phyloP scores from a whole-genome alignment of 176 grass and related monocot genomes.

The Oryza rufipogon region DNA sequence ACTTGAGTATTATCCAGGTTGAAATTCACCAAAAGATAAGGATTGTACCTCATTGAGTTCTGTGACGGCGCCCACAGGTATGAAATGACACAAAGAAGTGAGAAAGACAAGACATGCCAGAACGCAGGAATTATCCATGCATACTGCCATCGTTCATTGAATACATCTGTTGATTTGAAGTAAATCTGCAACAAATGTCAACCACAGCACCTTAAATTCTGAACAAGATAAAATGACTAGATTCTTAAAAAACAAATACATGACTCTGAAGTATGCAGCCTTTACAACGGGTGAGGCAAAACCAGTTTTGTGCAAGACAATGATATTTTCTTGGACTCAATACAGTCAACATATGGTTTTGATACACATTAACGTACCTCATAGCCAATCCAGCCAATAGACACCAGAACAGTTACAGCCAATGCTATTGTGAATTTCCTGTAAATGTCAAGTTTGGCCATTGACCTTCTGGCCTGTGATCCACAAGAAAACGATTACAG shows the following conservation, averaged over 20 bases:
- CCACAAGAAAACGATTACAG: slow-evolving; percentile 8
- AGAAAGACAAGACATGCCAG: slow-evolving; percentile 95
- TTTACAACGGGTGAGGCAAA: slow-evolving; percentile 21
- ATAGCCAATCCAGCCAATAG: slow-evolving; percentile 88
- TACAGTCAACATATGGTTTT: slow-evolving; percentile 13
- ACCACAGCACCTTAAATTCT: not conserved
- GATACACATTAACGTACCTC: slow-evolving; percentile 65
- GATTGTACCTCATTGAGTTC: slow-evolving; percentile 79
- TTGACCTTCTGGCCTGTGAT: slow-evolving; percentile 78
- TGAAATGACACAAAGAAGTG: slow-evolving; percentile 91
- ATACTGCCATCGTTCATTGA: slow-evolving; percentile 91
- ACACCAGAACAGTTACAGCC: slow-evolving; percentile 76
- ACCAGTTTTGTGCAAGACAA: slow-evolving; percentile 10
- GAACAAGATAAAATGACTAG: slow-evolving; percentile 23
- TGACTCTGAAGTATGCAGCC: not conserved
- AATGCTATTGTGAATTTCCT: slow-evolving; percentile 95
- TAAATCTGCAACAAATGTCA: slow-evolving; percentile 71
- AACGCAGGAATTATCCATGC: slow-evolving; percentile 99
- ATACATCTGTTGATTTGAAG: slow-evolving; percentile 94
- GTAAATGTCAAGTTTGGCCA: slow-evolving; percentile 94
- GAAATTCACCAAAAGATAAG: slow-evolving; percentile 23
- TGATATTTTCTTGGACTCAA: slow-evolving; percentile 25
- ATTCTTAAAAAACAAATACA: slow-evolving; percentile 25
- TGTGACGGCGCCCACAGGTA: slow-evolving; percentile 94
- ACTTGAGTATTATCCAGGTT: slow-evolving; percentile 32